A percentile compares a stretch with the other conserved stretches of the same genome.
phyloP scores from a whole-genome alignment of 495 filamentous ascomycete genomes.

The Lentithecium fluviatile region DNA sequence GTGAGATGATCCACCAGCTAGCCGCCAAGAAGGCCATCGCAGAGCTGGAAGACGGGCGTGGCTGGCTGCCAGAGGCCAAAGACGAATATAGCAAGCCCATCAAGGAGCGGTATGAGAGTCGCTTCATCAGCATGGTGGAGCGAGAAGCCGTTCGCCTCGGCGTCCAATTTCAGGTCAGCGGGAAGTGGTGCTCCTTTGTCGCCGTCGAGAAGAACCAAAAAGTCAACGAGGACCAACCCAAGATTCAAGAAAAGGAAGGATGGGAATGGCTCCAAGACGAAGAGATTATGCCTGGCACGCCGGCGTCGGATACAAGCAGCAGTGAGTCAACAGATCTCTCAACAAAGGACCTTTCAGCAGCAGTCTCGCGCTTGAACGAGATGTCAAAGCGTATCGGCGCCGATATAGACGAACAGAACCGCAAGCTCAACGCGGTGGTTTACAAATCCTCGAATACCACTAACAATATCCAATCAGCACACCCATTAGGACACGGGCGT shows the following conservation, averaged over 20 bases:
- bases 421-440: background rate
- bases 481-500: background rate
- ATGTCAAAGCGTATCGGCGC: background rate
- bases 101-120: slow-evolving; percentile 49
- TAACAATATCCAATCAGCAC: background rate
- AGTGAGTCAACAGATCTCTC: slow-evolving; percentile 1
- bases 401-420: background rate
- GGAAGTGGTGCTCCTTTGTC: slow-evolving; percentile 70
- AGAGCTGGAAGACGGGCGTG: slow-evolving; percentile 67
- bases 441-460: too few species aligned
- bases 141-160: slow-evolving; percentile 64
- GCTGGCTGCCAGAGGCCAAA: slow-evolving; percentile 60
- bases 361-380: background rate
- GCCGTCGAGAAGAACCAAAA: slow-evolving; percentile 53
- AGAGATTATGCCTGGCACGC: background rate
- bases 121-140: slow-evolving; percentile 56
- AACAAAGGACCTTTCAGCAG: background rate
- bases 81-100: slow-evolving; percentile 48
- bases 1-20: slow-evolving; percentile 66
- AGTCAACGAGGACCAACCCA: background rate
- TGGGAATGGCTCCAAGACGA: slow-evolving; percentile 31
- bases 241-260: slow-evolving; percentile 14
- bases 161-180: slow-evolving; percentile 61
- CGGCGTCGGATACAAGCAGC: background rate
- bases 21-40: slow-evolving; percentile 64